Evolutionary conservation across 441 rosid genomes (phyloP), one percentile per base, ranked within the genome.

Genomic region (Raphanus hybrid): DNA sequence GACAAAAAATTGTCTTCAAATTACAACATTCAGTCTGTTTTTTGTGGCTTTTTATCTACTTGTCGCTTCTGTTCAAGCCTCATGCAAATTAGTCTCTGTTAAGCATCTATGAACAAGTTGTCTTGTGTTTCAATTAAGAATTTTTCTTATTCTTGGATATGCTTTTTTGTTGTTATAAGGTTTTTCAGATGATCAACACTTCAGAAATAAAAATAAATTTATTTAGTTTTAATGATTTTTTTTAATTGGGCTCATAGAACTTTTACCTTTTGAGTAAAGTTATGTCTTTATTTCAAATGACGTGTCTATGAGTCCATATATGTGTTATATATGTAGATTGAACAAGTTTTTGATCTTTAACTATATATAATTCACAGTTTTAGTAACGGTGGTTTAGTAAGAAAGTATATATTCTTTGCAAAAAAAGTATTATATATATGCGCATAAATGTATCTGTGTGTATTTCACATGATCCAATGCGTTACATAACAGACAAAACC

Each of bases 181-280:
- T 55, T 26, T 64, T 39, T 39, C 43, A 39, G 55, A 29, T 45
- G 73, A 65, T 66, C 54, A 32, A 15, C 78, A 18, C 67, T 15
- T 15, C 20, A 52, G 6, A 64, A 6, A 32, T 12, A 8, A n/a
- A 27, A 9, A 6, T 5, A 57, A 43, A 18, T 0, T 0, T 7
- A 41, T 5, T 6, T 43, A 12, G 4, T 8, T 75, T 2, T 8
- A 14, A 16, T 3, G 3, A 39, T 9, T 39, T 39, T 39, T 9
- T 68, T 61, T 62, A 26, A 41, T 64, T 55, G 16, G 48, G 2
- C 41, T 69, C 52, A 71, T 72, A 57, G 35, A n/a, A 14, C 64
- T 43, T 70, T 67, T 78, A 63, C 61, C 64, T 72, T 71, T 67
- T 39, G 50, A 65, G 69, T 11, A 67, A 73, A 67, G 69, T 60